These are phyloP conservation scores for Phytophthora capsici DNA, from an alignment of 352 stramenopile genomes.

Conservation along the genomic window DNA sequence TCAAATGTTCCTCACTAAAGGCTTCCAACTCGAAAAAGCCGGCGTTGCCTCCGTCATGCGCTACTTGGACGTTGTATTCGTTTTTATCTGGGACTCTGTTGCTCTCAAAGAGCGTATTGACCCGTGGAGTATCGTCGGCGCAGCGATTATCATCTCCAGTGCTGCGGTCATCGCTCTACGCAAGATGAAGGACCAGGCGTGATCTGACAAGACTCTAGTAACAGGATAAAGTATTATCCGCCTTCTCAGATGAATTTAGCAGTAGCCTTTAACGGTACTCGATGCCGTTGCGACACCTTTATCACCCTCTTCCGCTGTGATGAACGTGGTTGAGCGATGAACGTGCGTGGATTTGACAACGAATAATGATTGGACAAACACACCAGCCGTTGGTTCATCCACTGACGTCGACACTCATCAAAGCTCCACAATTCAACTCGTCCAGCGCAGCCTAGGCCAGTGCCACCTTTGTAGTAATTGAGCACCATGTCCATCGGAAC, in stretches of 20 bases:
- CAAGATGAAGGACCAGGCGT: slow-evolving; percentile 21
- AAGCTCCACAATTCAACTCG: slow-evolving; percentile 19
- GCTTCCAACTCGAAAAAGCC: neutral
- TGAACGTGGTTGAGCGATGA: slow-evolving; percentile 1
- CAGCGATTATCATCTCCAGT: slow-evolving; percentile 32
- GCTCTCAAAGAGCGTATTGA: slow-evolving; percentile 24
- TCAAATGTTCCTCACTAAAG: neutral
- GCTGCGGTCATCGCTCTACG: slow-evolving; percentile 42
- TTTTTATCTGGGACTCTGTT: neutral
- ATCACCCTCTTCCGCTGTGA: slow-evolving; percentile 15
- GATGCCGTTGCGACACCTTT: slow-evolving; percentile 15
- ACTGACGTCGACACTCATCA: slow-evolving; percentile 25
- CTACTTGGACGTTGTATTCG: neutral
- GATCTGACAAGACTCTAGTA: neutral
- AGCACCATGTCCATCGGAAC: slow-evolving; percentile 33
- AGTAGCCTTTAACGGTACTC: no score
- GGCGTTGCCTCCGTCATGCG: neutral
- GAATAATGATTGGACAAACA: slow-evolving; percentile 35
- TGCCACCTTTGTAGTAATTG: neutral
- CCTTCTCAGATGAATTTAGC: no score
- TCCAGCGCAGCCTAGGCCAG: neutral
- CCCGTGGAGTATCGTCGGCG: slow-evolving; percentile 25
- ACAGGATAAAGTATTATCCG: neutral
- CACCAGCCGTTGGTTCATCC: slow-evolving; percentile 7
- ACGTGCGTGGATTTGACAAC: neutral